Base-by-base conservation (phyloP, 2,329 filamentous ascomycete genomes). In the Drechslerella stenobrocha region DNA sequence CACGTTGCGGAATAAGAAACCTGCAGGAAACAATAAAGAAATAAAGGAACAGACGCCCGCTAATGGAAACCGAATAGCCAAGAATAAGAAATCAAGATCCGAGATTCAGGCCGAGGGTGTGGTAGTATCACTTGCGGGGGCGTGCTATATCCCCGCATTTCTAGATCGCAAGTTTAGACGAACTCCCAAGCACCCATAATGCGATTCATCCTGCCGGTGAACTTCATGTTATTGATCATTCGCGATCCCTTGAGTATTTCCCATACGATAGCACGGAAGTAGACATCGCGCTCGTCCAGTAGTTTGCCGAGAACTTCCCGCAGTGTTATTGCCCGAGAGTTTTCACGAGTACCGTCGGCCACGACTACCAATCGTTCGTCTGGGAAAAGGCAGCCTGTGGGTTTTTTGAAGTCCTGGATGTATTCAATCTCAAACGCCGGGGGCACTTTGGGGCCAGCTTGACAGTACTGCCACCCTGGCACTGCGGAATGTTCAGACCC, bases 191-290 rank as follows among this genome's bases (percentile, higher is more conserved):
- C 28, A 11, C 51, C 37, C 51, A 40, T 51, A 32, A 47, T 59
- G 7, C 32, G 32, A 18, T 60, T 67, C 63, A 50, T 46, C 20
- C 44, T 51, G 18, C 63, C 63, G 34, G 52, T 30, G 37, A 60
- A 67, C 11, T 60, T 37, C 34, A 67, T 51, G 0, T 32, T 23
- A 2, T 9, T 22, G 6, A 60, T 28, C 20, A 32, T 24, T 34
- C 32, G 15, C 9, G 55, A 52, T 6, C 22, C 22, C 34, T 56
- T 52, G 26, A 59, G 15, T 11, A 67, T 52, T 35, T 60, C 63
- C 63, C 63, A 67, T 2, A 67, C 28, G 11, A 67, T 52, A 8
- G 63, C 50, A 37, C 63, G 55, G 22, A 67, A 67, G 32, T 60
- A 60, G 22, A 67, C 55, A 18, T 67, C 63, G 5, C 55, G 48